Conservation (phyloP, 257 asterid species). For the Mentha longifolia region DNA sequence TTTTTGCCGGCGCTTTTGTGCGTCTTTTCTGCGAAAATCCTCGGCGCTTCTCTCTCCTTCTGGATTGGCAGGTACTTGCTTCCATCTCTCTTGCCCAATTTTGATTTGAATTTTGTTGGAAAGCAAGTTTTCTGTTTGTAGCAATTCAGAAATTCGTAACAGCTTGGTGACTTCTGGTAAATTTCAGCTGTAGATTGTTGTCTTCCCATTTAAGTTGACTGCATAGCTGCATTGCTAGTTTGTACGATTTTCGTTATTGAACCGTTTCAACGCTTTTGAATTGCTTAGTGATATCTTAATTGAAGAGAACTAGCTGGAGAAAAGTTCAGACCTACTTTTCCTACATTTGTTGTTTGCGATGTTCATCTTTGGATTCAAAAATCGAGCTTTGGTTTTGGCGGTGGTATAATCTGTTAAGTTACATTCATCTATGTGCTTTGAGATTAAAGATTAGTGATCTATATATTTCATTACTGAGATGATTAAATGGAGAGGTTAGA, state of each 20-base stretch:
- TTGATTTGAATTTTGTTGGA: neutral
- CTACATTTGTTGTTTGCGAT: neutral
- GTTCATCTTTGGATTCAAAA: neutral
- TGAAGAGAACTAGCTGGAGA: neutral
- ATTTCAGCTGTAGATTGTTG: conserved; percentile 17
- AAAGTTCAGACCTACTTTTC: neutral
- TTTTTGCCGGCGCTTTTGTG: conserved; percentile 83
- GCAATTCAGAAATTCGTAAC: neutral
- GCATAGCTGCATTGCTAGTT: conserved; percentile 18
- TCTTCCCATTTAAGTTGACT: neutral
- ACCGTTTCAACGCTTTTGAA: neutral
- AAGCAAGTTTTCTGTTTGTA: neutral
- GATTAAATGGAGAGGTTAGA: neutral
- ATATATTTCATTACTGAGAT: conserved; percentile 1
- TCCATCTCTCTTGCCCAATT: conserved; percentile 3
- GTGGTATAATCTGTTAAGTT: conserved; percentile 4
- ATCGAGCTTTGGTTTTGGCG: conserved; percentile 3
- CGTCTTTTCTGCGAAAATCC: conserved; percentile 87
- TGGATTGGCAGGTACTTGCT: conserved; percentile 77
- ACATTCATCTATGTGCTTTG: conserved; percentile 9
- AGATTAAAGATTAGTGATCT: neutral
- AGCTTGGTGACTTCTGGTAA: neutral
- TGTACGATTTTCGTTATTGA: neutral
- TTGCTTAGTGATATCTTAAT: neutral
- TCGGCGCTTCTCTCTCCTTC: conserved; percentile 95